Percentiles rank a stretch among this genome's conserved stretches.
Evolutionary conservation across 2,329 filamentous ascomycete species (phyloP).

Genomic region (Rasamsonia emersonii): DNA sequence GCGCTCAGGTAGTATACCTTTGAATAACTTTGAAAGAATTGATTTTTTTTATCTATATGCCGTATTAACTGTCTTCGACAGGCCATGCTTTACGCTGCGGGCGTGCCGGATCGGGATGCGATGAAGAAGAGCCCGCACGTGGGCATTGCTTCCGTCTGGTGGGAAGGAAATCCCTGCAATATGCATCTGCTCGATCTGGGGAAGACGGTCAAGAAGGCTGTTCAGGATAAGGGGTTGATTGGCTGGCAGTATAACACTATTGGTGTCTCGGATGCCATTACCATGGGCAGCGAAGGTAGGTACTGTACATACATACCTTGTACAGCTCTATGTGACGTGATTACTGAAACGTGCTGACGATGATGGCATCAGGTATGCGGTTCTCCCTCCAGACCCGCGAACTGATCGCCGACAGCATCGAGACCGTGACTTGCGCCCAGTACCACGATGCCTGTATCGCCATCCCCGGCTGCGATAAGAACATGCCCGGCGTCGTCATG

Average conservation of each 20-base stretch:
- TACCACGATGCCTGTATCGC: slow-evolving; percentile 89
- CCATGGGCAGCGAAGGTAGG: slow-evolving; percentile 84
- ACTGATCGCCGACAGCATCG: slow-evolving; percentile 88
- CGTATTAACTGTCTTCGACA: slow-evolving; percentile 25
- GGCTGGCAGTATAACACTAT: slow-evolving; percentile 93
- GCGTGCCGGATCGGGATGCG: slow-evolving; percentile 69
- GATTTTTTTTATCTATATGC: background rate
- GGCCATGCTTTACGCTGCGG: slow-evolving; percentile 93
- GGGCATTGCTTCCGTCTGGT: slow-evolving; percentile 87
- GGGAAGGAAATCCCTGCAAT: slow-evolving; percentile 96
- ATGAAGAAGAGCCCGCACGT: slow-evolving; percentile 91
- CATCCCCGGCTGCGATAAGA: slow-evolving; percentile 93
- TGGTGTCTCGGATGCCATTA: slow-evolving; percentile 84
- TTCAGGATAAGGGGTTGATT: slow-evolving; percentile 77
- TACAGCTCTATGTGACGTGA: no score
- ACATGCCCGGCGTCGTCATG: slow-evolving; percentile 92
- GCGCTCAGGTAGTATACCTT: slow-evolving; percentile 55
- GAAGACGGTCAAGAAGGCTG: slow-evolving; percentile 73
- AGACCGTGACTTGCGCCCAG: slow-evolving; percentile 86
- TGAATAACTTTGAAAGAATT: background rate
- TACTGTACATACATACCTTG: slow-evolving; percentile 2
- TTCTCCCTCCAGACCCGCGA: slow-evolving; percentile 87
- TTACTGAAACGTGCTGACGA: no score
- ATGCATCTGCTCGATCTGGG: slow-evolving; percentile 71
- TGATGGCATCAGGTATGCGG: slow-evolving; percentile 89